Evolutionary conservation across 2,329 filamentous ascomycete genomes (phyloP).

Genomic region (Cladobotryum protrusum): DNA sequence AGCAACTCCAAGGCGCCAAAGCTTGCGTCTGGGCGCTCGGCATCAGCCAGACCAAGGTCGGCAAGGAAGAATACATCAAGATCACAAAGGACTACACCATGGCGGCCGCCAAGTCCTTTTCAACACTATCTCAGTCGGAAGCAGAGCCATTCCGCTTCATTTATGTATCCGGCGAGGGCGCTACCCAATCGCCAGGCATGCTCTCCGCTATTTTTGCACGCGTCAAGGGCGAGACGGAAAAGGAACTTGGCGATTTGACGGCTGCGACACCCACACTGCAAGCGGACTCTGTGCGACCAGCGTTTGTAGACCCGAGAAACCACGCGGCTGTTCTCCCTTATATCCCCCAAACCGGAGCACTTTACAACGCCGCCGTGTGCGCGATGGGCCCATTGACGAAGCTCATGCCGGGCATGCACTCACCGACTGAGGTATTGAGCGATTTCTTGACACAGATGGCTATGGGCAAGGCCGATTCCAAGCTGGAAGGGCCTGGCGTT

Average conservation of each 20-base stretch:
- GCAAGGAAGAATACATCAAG: slow-evolving; percentile 58
- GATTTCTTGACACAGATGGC: slow-evolving; percentile 39
- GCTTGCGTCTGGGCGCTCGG: slow-evolving; percentile 72
- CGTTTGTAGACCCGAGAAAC: slow-evolving; percentile 44
- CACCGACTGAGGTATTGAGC: slow-evolving; percentile 40
- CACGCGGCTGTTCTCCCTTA: slow-evolving; percentile 40
- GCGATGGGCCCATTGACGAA: slow-evolving; percentile 24
- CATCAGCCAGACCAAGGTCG: slow-evolving; percentile 53
- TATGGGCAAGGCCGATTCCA: slow-evolving; percentile 30
- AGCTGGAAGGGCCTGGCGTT: slow-evolving; percentile 24
- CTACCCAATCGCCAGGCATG: slow-evolving; percentile 49
- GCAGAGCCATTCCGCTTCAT: slow-evolving; percentile 59
- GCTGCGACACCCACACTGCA: slow-evolving; percentile 39
- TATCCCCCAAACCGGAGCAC: slow-evolving; percentile 26
- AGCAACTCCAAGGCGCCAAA: slow-evolving; percentile 55
- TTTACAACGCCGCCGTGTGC: slow-evolving; percentile 8
- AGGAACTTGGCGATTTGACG: slow-evolving; percentile 48
- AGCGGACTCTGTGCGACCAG: slow-evolving; percentile 53
- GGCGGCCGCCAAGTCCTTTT: slow-evolving; percentile 56
- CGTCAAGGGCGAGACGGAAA: slow-evolving; percentile 63
- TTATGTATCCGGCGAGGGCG: slow-evolving; percentile 60
- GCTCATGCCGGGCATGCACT: slow-evolving; percentile 17
- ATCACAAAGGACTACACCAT: slow-evolving; percentile 64
- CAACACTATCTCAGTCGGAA: slow-evolving; percentile 31
- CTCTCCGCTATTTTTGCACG: slow-evolving; percentile 54